These are phyloP conservation scores for Barnettozyma pratensis DNA, from an alignment of 805 yeast species.

Conservation along the genomic window DNA sequence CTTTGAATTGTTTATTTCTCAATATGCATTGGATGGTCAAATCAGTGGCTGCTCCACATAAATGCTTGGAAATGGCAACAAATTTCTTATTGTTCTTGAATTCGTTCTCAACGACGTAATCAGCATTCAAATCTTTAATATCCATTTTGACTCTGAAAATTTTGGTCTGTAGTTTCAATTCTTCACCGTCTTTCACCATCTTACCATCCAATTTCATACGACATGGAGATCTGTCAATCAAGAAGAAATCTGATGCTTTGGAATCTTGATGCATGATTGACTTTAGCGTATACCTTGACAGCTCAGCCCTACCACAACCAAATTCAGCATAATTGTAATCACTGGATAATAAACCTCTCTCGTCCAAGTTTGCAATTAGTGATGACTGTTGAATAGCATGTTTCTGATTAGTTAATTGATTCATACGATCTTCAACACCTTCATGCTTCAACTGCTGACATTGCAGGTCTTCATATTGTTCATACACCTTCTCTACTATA, in stretches of 20 bases:
- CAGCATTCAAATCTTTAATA: constrained; percentile 67
- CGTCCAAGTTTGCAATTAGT: constrained; percentile 60
- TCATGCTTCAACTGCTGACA: constrained; percentile 25
- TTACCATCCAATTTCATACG: constrained; percentile 76
- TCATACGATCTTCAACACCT: constrained; percentile 22
- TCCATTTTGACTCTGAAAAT: constrained; percentile 60
- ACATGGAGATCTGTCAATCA: constrained; percentile 73
- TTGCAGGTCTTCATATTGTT: constrained; percentile 26
- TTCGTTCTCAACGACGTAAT: constrained; percentile 34
- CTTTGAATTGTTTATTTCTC: constrained; percentile 30
- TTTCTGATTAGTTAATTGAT: constrained; percentile 51
- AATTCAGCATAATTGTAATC: constrained; percentile 56
- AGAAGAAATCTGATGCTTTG: constrained; percentile 36
- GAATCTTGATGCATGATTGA: constrained; percentile 23
- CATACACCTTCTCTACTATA: constrained; percentile 33
- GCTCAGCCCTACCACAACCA: constrained; percentile 90
- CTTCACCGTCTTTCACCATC: constrained; percentile 48
- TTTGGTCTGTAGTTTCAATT: constrained; percentile 23
- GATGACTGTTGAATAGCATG: constrained; percentile 84
- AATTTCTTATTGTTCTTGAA: constrained; percentile 16
- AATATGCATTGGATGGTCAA: constrained; percentile 64
- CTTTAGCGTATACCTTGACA: constrained; percentile 54
- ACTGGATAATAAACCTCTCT: constrained; percentile 32
- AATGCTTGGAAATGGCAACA: constrained; percentile 78
- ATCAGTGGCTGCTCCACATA: constrained; percentile 94